Base-by-base conservation (phyloP, 2,329 filamentous ascomycete genomes). In the Waltergamsia citrina region DNA sequence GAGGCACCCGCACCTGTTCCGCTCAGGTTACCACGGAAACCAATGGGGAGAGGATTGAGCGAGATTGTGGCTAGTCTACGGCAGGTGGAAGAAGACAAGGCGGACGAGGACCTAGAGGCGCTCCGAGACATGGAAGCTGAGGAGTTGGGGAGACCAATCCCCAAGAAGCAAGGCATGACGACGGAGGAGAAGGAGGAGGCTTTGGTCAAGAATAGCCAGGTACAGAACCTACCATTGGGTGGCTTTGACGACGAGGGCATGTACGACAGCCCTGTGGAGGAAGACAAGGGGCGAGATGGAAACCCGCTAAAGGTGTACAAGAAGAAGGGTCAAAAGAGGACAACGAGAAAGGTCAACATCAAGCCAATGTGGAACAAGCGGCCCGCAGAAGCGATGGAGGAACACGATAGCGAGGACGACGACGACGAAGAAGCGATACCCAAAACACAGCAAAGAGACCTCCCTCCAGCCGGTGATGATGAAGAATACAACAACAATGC, bases 241-340 rank as follows among this genome's bases (percentile, higher is more conserved):
- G 75, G 70, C 0, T 82, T 81, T 32, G 78, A 82, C 37, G 74
- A 81, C 37, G 77, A 80, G 45, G 65, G 48, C 7, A 46, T 65
- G 38, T 71, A 74, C 46, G 76, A 80, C 50, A 71, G 69, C 40
- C 56, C 60, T 2, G 60, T 59, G 4, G 68, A 72, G n/a, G 68
- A 71, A 24, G 57, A 63, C 1, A 50, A 69, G 10, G 73, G 63
- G 34, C 63, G 62, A n/a, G 60, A 75, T 45, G 76, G 76, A 2
- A 65, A 71, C 41, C 77, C 77, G 3, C 52, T 77, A 24, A 73
- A 68, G 35, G 57, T 74, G 2, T 90, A 72, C 64, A 90, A 88
- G 67, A 92, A 92, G 70, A 85, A 84, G 62, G 84, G 83, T 0
- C 72, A 84, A 52, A 92, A 92, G 63, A 69, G 85, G 40, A 85